Base-by-base conservation (phyloP, 305 asterid genomes). In the Solanum chacoense region DNA sequence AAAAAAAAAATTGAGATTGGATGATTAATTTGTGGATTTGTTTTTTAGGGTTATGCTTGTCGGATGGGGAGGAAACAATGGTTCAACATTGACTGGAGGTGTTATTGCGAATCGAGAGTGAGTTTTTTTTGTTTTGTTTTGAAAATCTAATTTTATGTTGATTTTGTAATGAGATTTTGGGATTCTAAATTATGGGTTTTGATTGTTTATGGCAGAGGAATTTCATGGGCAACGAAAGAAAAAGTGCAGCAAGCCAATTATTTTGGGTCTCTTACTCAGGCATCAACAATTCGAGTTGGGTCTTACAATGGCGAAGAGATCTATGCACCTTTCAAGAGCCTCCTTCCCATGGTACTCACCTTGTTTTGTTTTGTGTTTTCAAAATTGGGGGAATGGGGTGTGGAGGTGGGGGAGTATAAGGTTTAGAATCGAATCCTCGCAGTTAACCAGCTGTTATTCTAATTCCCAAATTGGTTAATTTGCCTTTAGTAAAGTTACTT, bases 1-100 rank as follows among this genome's bases (percentile, higher is more conserved):
- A 28, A 69, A 32, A 32, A 32, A 32, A 32, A 4, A 32, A 32
- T 32, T 32, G 35, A 32, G 35, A 32, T 32, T 32, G 35, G 35
- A 32, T 32, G 34, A 32, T 32, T 32, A 36, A 38, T 73, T 73
- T n/a, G 50, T 72, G 29, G 16, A 85, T 32, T 7, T 32, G 84
- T 88, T 80, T 59, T 76, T 36, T 85, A 97, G 98, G 95, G 99
- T 96, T 89, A 93, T 97, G 99, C 98, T 97, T 91, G 98, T 97
- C 69, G 99, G 99, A 78, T 97, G 99, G 99, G 99, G 99, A 88
- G 99, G 99, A 22, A 97, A 97, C 95, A 97, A 97, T 88, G 99
- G 99, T 16, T 94, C 95, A 3, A 96, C 99, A 22, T 97, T 97
- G 13, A 96, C 99, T 3, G 99, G 94, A 55, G 98, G 99, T 59